Evolutionary conservation across 257 asterid species (phyloP).

Genomic region (Vinca minor): DNA sequence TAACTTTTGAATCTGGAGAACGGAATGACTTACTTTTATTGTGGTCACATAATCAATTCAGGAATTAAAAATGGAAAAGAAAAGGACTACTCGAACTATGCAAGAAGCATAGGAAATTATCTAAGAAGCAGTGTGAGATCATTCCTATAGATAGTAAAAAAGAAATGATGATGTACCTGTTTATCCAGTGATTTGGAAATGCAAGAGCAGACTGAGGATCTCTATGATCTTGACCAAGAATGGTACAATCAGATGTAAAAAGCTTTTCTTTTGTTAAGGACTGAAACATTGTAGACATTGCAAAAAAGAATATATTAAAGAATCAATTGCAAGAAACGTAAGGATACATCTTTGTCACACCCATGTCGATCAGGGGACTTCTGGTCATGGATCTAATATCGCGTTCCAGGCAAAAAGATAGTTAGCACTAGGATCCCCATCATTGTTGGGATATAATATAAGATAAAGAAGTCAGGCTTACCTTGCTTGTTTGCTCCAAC

Average conservation of each 20-base stretch:
- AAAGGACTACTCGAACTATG: not conserved
- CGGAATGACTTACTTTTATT: not conserved
- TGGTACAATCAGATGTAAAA: constrained; percentile 51
- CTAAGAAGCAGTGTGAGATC: not conserved
- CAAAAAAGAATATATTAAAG: not conserved
- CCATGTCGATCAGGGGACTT: constrained; percentile 51
- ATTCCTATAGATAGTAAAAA: not conserved
- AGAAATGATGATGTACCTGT: constrained; percentile 36
- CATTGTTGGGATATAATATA: not conserved
- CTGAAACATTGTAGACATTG: constrained; percentile 14
- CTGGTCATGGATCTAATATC: constrained; percentile 59
- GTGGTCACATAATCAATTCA: too few species aligned
- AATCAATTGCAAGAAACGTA: not conserved
- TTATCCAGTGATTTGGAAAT: constrained; percentile 58
- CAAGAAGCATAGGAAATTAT: not conserved
- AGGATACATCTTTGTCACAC: constrained; percentile 69
- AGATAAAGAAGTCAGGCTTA: constrained; percentile 20
- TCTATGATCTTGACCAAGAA: constrained; percentile 51
- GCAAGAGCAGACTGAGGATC: constrained; percentile 39
- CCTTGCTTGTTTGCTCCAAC: constrained; percentile 90
- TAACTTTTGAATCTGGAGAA: not conserved
- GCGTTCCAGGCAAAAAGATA: constrained; percentile 25
- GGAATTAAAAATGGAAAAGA: not conserved
- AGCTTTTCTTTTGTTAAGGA: constrained; percentile 49
- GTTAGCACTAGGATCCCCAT: not conserved